Evolutionary conservation across 148 eudicot genomes (phyloP).

Genomic region (Linanthus parryae): DNA sequence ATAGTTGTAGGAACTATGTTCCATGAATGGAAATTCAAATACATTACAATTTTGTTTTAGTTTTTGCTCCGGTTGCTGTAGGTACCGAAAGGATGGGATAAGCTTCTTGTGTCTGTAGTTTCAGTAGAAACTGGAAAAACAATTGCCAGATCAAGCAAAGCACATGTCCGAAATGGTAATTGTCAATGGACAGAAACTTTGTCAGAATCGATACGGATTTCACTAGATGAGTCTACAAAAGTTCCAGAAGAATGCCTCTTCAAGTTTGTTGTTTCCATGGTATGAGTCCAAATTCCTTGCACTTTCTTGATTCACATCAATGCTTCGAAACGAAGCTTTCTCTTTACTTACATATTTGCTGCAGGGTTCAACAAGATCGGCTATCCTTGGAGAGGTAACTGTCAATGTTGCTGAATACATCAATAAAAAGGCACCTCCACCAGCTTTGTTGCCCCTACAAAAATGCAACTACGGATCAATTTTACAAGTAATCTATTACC

Average conservation of each 20-base stretch:
- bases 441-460: conserved; percentile 45
- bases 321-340: not conserved
- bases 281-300: conserved; percentile 8
- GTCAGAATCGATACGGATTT: conserved; percentile 40
- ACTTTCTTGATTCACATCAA: not conserved
- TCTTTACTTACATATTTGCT: conserved; percentile 9
- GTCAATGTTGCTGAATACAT: conserved; percentile 41
- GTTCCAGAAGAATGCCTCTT: conserved; percentile 31
- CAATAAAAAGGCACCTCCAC: conserved; percentile 33
- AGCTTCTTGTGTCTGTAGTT: conserved; percentile 42
- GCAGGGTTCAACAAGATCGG: conserved; percentile 71
- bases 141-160: conserved; percentile 44
- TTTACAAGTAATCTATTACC: conserved; percentile 65
- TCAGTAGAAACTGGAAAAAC: conserved; percentile 63
- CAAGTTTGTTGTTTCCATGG: conserved; percentile 65
- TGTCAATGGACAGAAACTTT: conserved; percentile 67
- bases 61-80: conserved; percentile 15
- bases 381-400: conserved; percentile 65
- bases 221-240: conserved; percentile 31
- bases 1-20: too few species aligned
- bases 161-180: conserved; percentile 47
- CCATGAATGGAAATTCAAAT: too few species aligned
- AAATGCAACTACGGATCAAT: conserved; percentile 57
- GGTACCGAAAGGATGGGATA: conserved; percentile 94
- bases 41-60: too few species aligned